A percentile compares a stretch with the other conserved stretches of the same genome.
Conservation (phyloP, 768 basidiomycete species). For the Sistotremastrum suecicum region DNA sequence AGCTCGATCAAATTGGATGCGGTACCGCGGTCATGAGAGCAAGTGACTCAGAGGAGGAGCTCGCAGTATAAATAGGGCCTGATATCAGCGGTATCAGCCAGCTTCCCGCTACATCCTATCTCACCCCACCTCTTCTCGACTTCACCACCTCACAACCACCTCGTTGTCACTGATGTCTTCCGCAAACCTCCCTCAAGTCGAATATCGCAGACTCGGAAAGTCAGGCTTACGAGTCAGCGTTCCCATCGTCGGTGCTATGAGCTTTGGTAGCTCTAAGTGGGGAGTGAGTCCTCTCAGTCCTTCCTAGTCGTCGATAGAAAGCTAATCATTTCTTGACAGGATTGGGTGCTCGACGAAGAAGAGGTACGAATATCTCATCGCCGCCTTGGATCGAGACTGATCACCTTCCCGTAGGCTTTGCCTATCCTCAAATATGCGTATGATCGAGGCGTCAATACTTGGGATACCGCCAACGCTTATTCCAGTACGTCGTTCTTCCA, state of each 20-base stretch:
- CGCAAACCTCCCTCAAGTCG: slow-evolving; percentile 7
- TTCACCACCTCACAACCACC: too few relatives aligned
- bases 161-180: too few relatives aligned
- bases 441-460: slow-evolving; percentile 25
- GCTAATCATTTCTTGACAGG: slow-evolving; percentile 1
- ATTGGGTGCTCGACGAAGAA: slow-evolving; percentile 17
- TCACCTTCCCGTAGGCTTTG: slow-evolving; percentile 9
- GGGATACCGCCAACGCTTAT: slow-evolving; percentile 26
- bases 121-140: too few relatives aligned
- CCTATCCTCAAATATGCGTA: slow-evolving; percentile 24
- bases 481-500: slow-evolving; percentile 5
- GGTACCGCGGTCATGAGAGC: too few relatives aligned
- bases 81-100: too few relatives aligned
- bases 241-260: slow-evolving; percentile 17
- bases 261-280: slow-evolving; percentile 16
- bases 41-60: too few relatives aligned
- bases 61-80: too few relatives aligned
- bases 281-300: slow-evolving; percentile 7
- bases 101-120: too few relatives aligned
- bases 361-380: not conserved
- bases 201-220: slow-evolving; percentile 18
- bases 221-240: slow-evolving; percentile 20
- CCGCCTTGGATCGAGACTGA: slow-evolving; percentile 12
- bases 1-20: too few relatives aligned
- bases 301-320: not conserved